Evolutionary conservation across 73 alveolate species (phyloP).

Genomic region (Paramecium bursaria): DNA sequence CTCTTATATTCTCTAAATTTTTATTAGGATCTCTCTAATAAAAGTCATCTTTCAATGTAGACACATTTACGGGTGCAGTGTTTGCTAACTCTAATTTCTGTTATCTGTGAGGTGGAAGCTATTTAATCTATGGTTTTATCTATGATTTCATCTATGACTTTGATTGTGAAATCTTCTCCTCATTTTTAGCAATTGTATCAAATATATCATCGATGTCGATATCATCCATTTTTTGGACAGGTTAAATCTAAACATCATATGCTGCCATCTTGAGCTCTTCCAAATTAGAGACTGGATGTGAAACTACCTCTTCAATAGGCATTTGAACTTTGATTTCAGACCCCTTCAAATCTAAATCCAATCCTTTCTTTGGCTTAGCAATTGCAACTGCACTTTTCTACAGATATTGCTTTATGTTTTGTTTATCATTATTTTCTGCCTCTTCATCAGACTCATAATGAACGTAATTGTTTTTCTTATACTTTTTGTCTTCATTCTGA

Average conservation of each 20-base stretch:
- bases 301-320: too few relatives aligned
- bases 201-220: constrained; percentile 24
- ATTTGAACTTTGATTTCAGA: too few relatives aligned
- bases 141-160: not conserved
- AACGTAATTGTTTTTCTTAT: too few relatives aligned
- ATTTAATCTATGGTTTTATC: not conserved
- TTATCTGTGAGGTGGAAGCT: constrained; percentile 28
- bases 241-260: not conserved
- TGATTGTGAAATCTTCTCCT: not conserved
- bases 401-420: too few relatives aligned
- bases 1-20: not conserved
- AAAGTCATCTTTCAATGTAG: not conserved
- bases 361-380: too few relatives aligned
- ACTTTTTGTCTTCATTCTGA: too few relatives aligned
- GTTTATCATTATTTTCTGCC: too few relatives aligned
- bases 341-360: too few relatives aligned
- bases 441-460: too few relatives aligned
- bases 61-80: too few relatives aligned
- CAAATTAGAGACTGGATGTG: too few relatives aligned
- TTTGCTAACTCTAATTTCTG: not conserved
- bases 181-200: not conserved
- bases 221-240: not conserved
- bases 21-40: not conserved
- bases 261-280: constrained; percentile 16
- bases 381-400: too few relatives aligned